Percentiles rank a stretch among this genome's conserved stretches.
Evolutionary conservation across 2,329 filamentous ascomycete species (phyloP).

Genomic region (Lachnellula willkommii): DNA sequence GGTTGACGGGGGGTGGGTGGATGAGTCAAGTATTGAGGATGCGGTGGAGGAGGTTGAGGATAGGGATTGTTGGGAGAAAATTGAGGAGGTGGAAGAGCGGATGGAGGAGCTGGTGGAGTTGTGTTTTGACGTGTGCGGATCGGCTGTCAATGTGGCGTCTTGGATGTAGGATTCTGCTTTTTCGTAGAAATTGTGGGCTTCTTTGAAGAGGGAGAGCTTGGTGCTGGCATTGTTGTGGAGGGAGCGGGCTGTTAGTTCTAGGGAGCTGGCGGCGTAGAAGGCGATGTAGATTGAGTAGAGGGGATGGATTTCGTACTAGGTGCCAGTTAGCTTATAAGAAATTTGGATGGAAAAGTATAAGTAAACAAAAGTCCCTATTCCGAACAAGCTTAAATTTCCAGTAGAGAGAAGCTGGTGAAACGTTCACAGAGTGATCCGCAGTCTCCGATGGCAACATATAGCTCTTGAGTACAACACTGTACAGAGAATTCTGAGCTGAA

Average conservation of each 20-base stretch:
- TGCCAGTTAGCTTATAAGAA: slow-evolving; percentile 3
- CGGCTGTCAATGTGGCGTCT: slow-evolving; percentile 18
- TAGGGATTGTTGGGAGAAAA: slow-evolving; percentile 24
- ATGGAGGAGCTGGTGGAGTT: slow-evolving; percentile 20
- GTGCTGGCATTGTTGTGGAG: slow-evolving; percentile 21
- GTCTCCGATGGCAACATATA: too few relatives aligned
- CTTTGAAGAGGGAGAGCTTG: slow-evolving; percentile 29
- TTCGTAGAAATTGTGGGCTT: slow-evolving; percentile 24
- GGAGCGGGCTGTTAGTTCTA: slow-evolving; percentile 25
- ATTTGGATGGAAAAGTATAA: too few relatives aligned
- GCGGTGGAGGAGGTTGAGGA: slow-evolving; percentile 14
- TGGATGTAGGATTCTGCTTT: slow-evolving; percentile 23
- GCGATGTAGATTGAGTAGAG: slow-evolving; percentile 28
- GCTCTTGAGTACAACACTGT: too few relatives aligned
- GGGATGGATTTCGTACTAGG: slow-evolving; percentile 23
- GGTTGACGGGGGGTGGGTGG: neutral
- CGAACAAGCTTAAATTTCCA: too few relatives aligned
- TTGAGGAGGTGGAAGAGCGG: slow-evolving; percentile 27
- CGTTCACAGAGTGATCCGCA: too few relatives aligned
- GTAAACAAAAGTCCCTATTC: too few relatives aligned
- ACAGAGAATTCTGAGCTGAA: neutral
- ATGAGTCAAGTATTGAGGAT: slow-evolving; percentile 12
- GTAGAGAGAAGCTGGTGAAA: too few relatives aligned
- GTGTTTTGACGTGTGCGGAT: slow-evolving; percentile 11
- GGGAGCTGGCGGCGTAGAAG: slow-evolving; percentile 29